A percentile compares a stretch with the other conserved stretches of the same genome.
phyloP scores from a whole-genome alignment of 108 stramenopile species.

The Seminavis robusta region DNA sequence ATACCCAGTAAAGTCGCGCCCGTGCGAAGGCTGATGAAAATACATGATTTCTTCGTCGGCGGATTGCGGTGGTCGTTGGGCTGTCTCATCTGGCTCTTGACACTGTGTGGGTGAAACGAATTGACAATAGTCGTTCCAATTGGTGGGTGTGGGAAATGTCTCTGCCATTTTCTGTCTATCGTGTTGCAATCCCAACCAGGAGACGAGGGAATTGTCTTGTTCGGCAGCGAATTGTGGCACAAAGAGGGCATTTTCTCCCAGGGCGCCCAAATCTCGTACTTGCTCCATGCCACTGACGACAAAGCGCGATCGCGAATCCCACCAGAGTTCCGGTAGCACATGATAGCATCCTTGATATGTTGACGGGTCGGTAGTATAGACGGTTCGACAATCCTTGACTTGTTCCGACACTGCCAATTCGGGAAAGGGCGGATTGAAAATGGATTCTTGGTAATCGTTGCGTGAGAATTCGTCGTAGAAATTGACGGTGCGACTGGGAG shows the following conservation, averaged over 20 bases:
- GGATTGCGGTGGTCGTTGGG: slow-evolving; percentile 1
- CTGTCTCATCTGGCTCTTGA: slow-evolving; percentile 8
- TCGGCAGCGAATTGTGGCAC: slow-evolving; percentile 23
- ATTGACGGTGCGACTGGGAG: neutral
- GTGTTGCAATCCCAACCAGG: slow-evolving; percentile 30
- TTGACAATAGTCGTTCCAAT: slow-evolving; percentile 18
- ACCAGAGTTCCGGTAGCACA: slow-evolving; percentile 21
- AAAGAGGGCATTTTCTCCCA: slow-evolving; percentile 28
- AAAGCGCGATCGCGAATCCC: too few species aligned
- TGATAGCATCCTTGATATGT: slow-evolving; percentile 26
- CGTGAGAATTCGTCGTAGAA: too few species aligned
- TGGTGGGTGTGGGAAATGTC: slow-evolving; percentile 16
- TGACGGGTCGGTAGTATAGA: neutral
- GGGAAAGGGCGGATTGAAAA: slow-evolving; percentile 1
- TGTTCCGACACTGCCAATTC: neutral
- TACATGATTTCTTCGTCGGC: slow-evolving; percentile 4
- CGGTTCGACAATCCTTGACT: neutral
- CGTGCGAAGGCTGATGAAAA: slow-evolving; percentile 4
- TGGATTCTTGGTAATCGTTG: slow-evolving; percentile 7
- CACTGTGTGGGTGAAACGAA: slow-evolving; percentile 2
- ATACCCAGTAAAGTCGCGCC: slow-evolving; percentile 26
- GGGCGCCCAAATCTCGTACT: slow-evolving; percentile 17
- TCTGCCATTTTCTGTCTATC: slow-evolving; percentile 19
- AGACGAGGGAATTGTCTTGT: slow-evolving; percentile 17
- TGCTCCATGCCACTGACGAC: too few species aligned